Conservation (phyloP, 1,139 yeast genomes). For the Lodderomyces margitis region DNA sequence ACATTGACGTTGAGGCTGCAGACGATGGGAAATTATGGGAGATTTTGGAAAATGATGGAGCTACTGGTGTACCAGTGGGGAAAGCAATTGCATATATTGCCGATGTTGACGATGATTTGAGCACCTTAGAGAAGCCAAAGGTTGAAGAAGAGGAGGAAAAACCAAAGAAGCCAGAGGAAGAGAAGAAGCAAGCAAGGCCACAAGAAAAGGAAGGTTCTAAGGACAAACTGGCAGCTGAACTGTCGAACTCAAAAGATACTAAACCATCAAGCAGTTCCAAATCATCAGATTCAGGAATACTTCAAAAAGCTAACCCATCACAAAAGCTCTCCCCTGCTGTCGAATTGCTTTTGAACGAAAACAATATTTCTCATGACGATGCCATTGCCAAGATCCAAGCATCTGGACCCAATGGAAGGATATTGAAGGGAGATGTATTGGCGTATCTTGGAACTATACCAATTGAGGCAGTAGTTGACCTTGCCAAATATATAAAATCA, state of each 20-base stretch:
- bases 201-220: constrained; percentile 11
- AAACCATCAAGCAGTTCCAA: constrained; percentile 11
- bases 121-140: constrained; percentile 59
- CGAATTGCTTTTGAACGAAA: constrained; percentile 56
- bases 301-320: constrained; percentile 52
- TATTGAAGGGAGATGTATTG: constrained; percentile 87
- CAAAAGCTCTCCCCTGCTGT: constrained; percentile 85
- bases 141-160: constrained; percentile 21
- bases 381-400: constrained; percentile 75
- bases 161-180: constrained; percentile 12
- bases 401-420: constrained; percentile 85
- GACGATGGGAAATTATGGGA: constrained; percentile 90
- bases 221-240: constrained; percentile 18
- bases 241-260: constrained; percentile 10
- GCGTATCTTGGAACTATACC: constrained; percentile 77
- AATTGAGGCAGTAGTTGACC: constrained; percentile 44
- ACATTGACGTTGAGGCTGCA: constrained; percentile 88
- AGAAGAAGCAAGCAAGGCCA: constrained; percentile 1
- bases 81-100: constrained; percentile 84
- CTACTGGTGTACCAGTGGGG: constrained; percentile 81
- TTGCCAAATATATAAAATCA: constrained; percentile 57
- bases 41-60: constrained; percentile 69
- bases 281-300: constrained; percentile 18
- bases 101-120: constrained; percentile 81
- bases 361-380: constrained; percentile 63